Conservation (phyloP, 192 early-diverging fungal genomes). For the Coemansia sp. region DNA sequence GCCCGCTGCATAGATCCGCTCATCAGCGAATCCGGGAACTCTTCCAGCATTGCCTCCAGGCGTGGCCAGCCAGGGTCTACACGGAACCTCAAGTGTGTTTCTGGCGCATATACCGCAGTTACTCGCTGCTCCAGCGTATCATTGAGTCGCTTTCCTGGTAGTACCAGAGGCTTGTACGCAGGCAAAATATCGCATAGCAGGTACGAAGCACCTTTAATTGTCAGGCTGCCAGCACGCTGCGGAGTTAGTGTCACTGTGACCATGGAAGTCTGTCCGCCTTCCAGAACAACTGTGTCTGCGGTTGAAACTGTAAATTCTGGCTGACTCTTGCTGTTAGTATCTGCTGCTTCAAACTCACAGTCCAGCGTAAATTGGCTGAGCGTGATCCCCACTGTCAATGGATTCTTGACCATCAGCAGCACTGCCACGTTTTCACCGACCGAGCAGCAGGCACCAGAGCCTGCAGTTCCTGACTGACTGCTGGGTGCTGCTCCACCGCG, state of each 20-base stretch:
- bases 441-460: slow-evolving; percentile 19
- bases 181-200: slow-evolving; percentile 77
- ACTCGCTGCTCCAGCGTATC: slow-evolving; percentile 69
- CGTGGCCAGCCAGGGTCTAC: slow-evolving; percentile 82
- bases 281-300: slow-evolving; percentile 32
- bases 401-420: slow-evolving; percentile 44
- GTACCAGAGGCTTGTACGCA: slow-evolving; percentile 62
- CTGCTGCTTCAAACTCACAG: slow-evolving; percentile 21
- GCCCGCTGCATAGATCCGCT: slow-evolving; percentile 78
- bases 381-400: slow-evolving; percentile 43
- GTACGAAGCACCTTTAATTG: slow-evolving; percentile 73
- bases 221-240: slow-evolving; percentile 58
- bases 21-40: slow-evolving; percentile 73
- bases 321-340: no score
- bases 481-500: slow-evolving; percentile 21
- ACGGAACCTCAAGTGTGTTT: slow-evolving; percentile 66
- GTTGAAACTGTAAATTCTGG: slow-evolving; percentile 22
- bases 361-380: slow-evolving; percentile 45
- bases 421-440: slow-evolving; percentile 45
- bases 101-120: slow-evolving; percentile 61
- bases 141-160: slow-evolving; percentile 70
- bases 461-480: slow-evolving; percentile 1
- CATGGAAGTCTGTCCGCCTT: slow-evolving; percentile 37
- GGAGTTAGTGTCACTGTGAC: slow-evolving; percentile 34
- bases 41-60: slow-evolving; percentile 72